Evolutionary conservation across 176 grass and related monocot genomes (phyloP).

Genomic region (Bromus sterilis): DNA sequence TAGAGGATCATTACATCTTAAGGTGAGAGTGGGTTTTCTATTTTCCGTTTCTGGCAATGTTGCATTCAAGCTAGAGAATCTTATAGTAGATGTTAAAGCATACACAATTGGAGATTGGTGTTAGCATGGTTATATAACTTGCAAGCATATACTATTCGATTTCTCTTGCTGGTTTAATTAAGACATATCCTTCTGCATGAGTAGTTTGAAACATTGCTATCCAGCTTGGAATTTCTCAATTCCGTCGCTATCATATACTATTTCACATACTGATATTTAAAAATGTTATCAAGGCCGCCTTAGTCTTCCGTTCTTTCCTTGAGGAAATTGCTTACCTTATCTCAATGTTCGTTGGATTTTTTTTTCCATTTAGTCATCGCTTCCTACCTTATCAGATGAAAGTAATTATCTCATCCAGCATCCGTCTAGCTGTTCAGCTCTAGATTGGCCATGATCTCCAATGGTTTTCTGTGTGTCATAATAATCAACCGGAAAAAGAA

Average conservation of each 20-base stretch:
- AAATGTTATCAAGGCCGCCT: too few relatives aligned
- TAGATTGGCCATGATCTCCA: too few relatives aligned
- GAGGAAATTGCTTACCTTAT: too few relatives aligned
- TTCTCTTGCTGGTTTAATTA: not conserved
- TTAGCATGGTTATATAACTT: not conserved
- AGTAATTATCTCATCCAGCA: too few relatives aligned
- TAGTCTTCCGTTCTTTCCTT: too few relatives aligned
- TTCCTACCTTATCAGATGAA: too few relatives aligned
- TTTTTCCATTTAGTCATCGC: too few relatives aligned
- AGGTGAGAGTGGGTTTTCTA: conserved; percentile 39
- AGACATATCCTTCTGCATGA: not conserved
- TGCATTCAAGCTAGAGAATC: conserved; percentile 9
- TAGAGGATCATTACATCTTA: conserved; percentile 67
- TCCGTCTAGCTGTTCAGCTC: too few relatives aligned
- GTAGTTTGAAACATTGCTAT: not conserved
- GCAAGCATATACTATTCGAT: not conserved
- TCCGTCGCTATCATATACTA: not conserved
- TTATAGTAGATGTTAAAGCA: not conserved
- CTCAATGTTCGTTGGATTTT: too few relatives aligned
- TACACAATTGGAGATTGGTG: not conserved
- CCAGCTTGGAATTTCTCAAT: not conserved
- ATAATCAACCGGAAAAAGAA: too few relatives aligned
- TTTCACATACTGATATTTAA: too few relatives aligned
- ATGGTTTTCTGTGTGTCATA: too few relatives aligned
- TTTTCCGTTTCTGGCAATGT: conserved; percentile 5